Percentiles rank a stretch among this genome's conserved stretches.
Conservation (phyloP, 164 flowering plant species). For the Magnolia sinica region DNA sequence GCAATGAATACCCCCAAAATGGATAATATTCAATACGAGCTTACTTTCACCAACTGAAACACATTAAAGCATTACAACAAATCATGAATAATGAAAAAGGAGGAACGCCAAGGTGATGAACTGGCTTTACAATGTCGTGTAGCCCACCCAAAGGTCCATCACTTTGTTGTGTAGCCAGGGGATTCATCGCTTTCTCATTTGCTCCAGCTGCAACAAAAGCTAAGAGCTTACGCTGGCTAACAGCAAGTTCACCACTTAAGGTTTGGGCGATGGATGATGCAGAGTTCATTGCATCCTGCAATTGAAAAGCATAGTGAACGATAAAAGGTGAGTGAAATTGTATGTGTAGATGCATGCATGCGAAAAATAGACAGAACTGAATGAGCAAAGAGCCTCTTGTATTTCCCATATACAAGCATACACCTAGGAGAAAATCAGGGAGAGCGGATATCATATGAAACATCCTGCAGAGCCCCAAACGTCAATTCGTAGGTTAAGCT, state of each 20-base stretch:
- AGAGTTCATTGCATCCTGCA: constrained; percentile 82
- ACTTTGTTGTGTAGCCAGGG: constrained; percentile 55
- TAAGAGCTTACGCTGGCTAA: constrained; percentile 71
- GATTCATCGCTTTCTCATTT: constrained; percentile 48
- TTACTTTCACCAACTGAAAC: neutral
- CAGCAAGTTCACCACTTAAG: constrained; percentile 69
- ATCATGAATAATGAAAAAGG: neutral
- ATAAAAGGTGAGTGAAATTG: too few relatives aligned
- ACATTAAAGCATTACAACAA: neutral
- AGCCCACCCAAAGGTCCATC: constrained; percentile 69
- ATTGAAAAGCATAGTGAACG: neutral
- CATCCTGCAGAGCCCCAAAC: too few relatives aligned
- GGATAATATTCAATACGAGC: neutral
- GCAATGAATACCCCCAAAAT: neutral
- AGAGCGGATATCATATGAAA: neutral
- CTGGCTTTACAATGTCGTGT: constrained; percentile 55
- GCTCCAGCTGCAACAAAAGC: constrained; percentile 76
- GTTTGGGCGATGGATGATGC: constrained; percentile 75
- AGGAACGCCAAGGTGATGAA: neutral
- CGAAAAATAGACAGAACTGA: too few relatives aligned
- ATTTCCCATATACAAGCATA: too few relatives aligned
- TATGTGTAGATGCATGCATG: too few relatives aligned
- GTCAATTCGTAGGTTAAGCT: too few relatives aligned
- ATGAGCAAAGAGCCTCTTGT: too few relatives aligned
- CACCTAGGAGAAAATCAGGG: neutral